These are phyloP conservation scores for Cetraspora pellucida DNA, from an alignment of 192 early-diverging fungal species.

Conservation along the genomic window DNA sequence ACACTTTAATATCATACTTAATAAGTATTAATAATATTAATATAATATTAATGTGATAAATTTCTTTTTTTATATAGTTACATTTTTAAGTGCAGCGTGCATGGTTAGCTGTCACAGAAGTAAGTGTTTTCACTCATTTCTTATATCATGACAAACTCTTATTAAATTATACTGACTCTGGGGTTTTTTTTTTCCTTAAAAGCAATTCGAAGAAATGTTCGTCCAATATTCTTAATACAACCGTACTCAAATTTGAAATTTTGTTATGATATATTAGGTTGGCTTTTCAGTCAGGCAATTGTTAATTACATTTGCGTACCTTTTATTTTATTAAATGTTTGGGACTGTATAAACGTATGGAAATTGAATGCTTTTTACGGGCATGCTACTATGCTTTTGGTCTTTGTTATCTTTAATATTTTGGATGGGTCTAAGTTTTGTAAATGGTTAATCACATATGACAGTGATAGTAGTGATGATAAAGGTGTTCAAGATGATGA, in stretches of 20 bases:
- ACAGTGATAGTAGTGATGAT: too few relatives aligned
- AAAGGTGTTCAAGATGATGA: too few relatives aligned
- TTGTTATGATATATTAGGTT: conserved; percentile 73
- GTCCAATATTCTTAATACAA: conserved; percentile 58
- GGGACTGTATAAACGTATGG: conserved; percentile 62
- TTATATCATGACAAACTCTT: too few relatives aligned
- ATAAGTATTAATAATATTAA: conserved; percentile 37
- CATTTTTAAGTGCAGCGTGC: conserved; percentile 64
- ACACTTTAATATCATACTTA: conserved; percentile 33
- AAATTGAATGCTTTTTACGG: conserved; percentile 58
- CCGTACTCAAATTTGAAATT: conserved; percentile 44
- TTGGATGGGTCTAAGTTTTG: too few relatives aligned
- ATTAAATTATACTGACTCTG: too few relatives aligned
- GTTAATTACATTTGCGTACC: conserved; percentile 71
- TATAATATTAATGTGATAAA: conserved; percentile 24
- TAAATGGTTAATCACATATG: too few relatives aligned
- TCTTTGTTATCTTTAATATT: not conserved
- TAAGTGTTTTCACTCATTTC: not conserved
- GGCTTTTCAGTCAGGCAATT: conserved; percentile 60
- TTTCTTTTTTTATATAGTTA: conserved; percentile 42
- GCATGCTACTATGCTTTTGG: conserved; percentile 55
- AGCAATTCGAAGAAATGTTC: conserved; percentile 61
- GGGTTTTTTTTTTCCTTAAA: conserved; percentile 18
- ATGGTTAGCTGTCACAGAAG: conserved; percentile 54
- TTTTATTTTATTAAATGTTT: conserved; percentile 66